Base-by-base conservation (phyloP, 805 yeast species). In the Ogataea trehaloabstinens region DNA sequence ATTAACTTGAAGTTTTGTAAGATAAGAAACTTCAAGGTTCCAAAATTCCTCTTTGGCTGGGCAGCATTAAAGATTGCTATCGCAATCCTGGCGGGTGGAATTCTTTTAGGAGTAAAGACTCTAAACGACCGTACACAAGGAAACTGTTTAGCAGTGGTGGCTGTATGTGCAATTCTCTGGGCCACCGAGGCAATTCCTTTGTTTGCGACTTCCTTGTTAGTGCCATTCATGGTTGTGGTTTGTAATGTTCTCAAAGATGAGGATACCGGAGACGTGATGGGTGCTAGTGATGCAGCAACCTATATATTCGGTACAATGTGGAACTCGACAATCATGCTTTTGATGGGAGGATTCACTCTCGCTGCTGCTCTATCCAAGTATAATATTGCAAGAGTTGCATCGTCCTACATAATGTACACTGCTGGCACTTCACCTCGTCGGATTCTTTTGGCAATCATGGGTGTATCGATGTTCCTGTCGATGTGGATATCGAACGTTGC, bases 111-210 rank as follows among this genome's bases (percentile, higher is more conserved):
- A 40, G 77, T 81, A 28, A 72, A 77, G 45, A 80, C 87, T 0
- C 73, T 82, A 44, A 73, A 79, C 44, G 85, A 80, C 53, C 64
- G 65, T 27, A 78, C 74, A 4, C 78, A 82, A 55, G 74, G 72
- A 50, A 73, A 82, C 52, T 77, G 84, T 59, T 71, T 82, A 70
- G 85, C 86, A 5, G 66, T 81, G 19, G 74, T 81, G 30, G 83
- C 73, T 8, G 76, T 82, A 46, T 57, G 68, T 34, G 75, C 77
- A 6, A 60, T 73, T 44, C 53, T 73, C 30, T 73, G 78, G 78
- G 78, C 78, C 6, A 54, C 72, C 11, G 79, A 73, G 52, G 75
- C 76, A 5, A 55, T 73, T 15, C 79, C 79, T 13, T 58, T 73
- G 37, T 70, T 66, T 45, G 65, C 69, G n/a, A 73, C 78, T 16